Evolutionary conservation across 2,329 filamentous ascomycete species (phyloP).

Genomic region (Orbilia quercus): DNA sequence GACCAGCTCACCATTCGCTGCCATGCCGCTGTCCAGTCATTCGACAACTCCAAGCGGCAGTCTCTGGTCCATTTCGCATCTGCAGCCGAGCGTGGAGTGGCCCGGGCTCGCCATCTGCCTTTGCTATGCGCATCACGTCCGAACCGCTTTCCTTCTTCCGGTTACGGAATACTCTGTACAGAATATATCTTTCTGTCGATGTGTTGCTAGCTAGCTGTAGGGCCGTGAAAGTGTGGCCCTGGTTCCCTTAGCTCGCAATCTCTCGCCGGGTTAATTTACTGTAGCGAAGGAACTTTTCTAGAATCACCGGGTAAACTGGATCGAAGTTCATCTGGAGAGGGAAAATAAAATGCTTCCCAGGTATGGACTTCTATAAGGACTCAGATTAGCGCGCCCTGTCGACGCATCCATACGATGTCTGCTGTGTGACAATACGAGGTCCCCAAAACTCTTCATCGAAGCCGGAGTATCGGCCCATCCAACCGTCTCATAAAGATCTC

Average conservation of each 20-base stretch:
- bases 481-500: slow-evolving; percentile 31
- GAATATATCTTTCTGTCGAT: slow-evolving; percentile 12
- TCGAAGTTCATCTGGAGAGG: slow-evolving; percentile 18
- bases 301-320: slow-evolving; percentile 43
- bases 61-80: slow-evolving; percentile 22
- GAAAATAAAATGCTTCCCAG: slow-evolving; percentile 52
- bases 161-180: no score
- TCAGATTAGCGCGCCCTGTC: slow-evolving; percentile 47
- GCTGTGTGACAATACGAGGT: slow-evolving; percentile 51
- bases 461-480: slow-evolving; percentile 45
- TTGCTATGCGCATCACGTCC: slow-evolving; percentile 41
- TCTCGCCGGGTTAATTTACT: slow-evolving; percentile 2
- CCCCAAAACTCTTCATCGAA: neutral
- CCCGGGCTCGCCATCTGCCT: slow-evolving; percentile 37
- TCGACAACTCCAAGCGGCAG: slow-evolving; percentile 42
- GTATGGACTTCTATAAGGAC: slow-evolving; percentile 38
- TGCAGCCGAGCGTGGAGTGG: slow-evolving; percentile 45
- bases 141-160: slow-evolving; percentile 28
- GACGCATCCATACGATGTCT: slow-evolving; percentile 31
- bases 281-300: slow-evolving; percentile 51
- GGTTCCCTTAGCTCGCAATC: neutral
- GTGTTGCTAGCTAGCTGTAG: slow-evolving; percentile 1
- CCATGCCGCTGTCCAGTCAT: slow-evolving; percentile 32
- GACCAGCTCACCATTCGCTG: slow-evolving; percentile 46
- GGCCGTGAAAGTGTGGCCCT: neutral